A percentile compares a stretch with the other conserved stretches of the same genome.
These are phyloP conservation scores for Curvularia sp. DNA, from an alignment of 2,329 filamentous ascomycete genomes.

Conservation along the genomic window DNA sequence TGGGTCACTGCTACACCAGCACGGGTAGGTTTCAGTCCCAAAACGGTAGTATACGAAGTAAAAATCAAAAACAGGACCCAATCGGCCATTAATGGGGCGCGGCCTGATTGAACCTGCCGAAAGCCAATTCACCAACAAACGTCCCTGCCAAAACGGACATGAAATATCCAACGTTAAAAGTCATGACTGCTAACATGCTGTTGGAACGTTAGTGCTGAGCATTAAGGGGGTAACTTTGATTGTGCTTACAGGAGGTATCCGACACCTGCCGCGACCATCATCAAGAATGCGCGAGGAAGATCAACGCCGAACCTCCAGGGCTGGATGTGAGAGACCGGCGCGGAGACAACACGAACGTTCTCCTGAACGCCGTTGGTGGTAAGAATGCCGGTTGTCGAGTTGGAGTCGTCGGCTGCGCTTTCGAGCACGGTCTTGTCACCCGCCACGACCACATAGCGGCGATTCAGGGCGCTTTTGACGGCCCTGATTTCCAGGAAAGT, in stretches of 20 bases:
- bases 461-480: conserved; percentile 73
- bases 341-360: conserved; percentile 74
- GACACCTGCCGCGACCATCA: conserved; percentile 75
- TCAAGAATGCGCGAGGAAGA: conserved; percentile 72
- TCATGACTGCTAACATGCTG: conserved; percentile 94
- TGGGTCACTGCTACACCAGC: neutral
- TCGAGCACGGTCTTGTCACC: conserved; percentile 68
- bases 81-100: conserved; percentile 8
- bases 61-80: neutral
- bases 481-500: conserved; percentile 68
- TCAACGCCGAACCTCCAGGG: conserved; percentile 87
- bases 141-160: conserved; percentile 77
- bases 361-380: conserved; percentile 83
- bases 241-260: conserved; percentile 82
- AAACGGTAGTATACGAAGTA: neutral
- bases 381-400: conserved; percentile 69
- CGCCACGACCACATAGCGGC: conserved; percentile 77
- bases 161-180: conserved; percentile 85
- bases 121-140: conserved; percentile 83
- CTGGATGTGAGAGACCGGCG: conserved; percentile 59
- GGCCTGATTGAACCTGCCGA: conserved; percentile 70
- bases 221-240: neutral
- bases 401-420: conserved; percentile 52
- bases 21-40: neutral
- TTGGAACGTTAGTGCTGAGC: conserved; percentile 26